These are phyloP conservation scores for Cordyceps sp. DNA, from an alignment of 2,329 filamentous ascomycete species.

Conservation along the genomic window DNA sequence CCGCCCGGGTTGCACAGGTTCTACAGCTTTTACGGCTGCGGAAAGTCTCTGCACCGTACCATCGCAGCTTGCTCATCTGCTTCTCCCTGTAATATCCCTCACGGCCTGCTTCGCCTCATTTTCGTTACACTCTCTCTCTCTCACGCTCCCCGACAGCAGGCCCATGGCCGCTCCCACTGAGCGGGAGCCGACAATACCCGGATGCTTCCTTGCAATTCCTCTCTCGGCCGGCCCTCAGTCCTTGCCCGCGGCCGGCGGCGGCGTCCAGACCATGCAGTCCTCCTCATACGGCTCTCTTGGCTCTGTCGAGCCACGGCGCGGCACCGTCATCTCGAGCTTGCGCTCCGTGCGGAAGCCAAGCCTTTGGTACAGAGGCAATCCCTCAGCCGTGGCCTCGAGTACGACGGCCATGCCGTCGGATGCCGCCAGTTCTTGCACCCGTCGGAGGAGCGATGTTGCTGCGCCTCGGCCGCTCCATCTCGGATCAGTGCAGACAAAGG, in stretches of 20 bases:
- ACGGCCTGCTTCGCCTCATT: not conserved
- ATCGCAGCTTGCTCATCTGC: not conserved
- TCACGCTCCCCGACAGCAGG: not conserved
- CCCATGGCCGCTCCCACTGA: too few species aligned
- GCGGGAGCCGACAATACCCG: conserved; percentile 1
- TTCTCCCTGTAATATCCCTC: too few species aligned
- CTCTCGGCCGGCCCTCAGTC: not conserved
- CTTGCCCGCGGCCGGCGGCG: not conserved
- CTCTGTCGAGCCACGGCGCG: conserved; percentile 10
- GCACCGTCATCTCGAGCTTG: conserved; percentile 18
- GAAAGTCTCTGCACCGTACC: not conserved
- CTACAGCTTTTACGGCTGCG: not conserved
- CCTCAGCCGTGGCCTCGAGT: conserved; percentile 21
- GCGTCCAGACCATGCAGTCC: conserved; percentile 15
- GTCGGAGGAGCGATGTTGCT: conserved; percentile 15
- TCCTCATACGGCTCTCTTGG: conserved; percentile 17
- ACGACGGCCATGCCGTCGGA: conserved; percentile 16
- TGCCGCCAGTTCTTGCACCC: conserved; percentile 15
- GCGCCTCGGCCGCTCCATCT: conserved; percentile 17
- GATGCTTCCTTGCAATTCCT: not conserved
- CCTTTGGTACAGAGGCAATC: conserved; percentile 19
- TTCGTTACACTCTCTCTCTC: not conserved
- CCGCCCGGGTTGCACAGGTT: conserved; percentile 1
- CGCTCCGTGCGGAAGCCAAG: conserved; percentile 17
- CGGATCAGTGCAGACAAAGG: conserved; percentile 22